A percentile compares a stretch with the other conserved stretches of the same genome.
These are phyloP conservation scores for Heterobasidion occidentale DNA, from an alignment of 1,284 basidiomycete species.

Conservation along the genomic window DNA sequence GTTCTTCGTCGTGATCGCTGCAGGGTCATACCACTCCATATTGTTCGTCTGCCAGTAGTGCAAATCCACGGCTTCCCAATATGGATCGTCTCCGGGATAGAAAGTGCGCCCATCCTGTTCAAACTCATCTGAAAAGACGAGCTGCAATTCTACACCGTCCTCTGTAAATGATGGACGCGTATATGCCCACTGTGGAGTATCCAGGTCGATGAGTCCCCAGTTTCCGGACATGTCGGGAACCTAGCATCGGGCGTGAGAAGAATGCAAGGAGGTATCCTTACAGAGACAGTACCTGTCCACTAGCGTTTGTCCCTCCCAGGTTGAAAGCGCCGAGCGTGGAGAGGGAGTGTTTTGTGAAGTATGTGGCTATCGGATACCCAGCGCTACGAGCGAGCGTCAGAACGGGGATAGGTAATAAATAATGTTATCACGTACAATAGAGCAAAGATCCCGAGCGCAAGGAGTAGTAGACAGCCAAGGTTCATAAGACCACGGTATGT, in stretches of 20 bases:
- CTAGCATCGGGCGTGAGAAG: constrained; percentile 25
- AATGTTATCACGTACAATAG: constrained; percentile 54
- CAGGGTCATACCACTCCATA: constrained; percentile 68
- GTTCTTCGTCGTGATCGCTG: constrained; percentile 67
- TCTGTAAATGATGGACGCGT: constrained; percentile 52
- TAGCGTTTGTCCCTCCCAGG: constrained; percentile 74
- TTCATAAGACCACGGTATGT: constrained; percentile 69
- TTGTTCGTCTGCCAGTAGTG: constrained; percentile 49
- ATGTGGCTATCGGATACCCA: constrained; percentile 76
- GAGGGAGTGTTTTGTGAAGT: constrained; percentile 43
- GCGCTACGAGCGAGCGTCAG: constrained; percentile 34
- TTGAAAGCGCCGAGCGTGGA: constrained; percentile 65
- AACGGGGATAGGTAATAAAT: not conserved
- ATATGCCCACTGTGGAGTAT: constrained; percentile 61
- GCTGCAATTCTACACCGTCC: constrained; percentile 37
- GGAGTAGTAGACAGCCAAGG: constrained; percentile 66
- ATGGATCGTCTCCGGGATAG: constrained; percentile 57
- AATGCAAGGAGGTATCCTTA: not conserved
- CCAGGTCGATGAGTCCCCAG: constrained; percentile 68
- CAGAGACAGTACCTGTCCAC: constrained; percentile 52
- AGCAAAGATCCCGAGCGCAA: constrained; percentile 51
- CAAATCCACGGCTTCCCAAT: constrained; percentile 66
- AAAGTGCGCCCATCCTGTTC: constrained; percentile 76
- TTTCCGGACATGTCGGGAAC: constrained; percentile 57
- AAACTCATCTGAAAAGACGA: constrained; percentile 91